Percentiles rank a stretch among this genome's conserved stretches.
These are phyloP conservation scores for Chrysosporium keratinophilum DNA, from an alignment of 2,329 filamentous ascomycete species.

Conservation along the genomic window DNA sequence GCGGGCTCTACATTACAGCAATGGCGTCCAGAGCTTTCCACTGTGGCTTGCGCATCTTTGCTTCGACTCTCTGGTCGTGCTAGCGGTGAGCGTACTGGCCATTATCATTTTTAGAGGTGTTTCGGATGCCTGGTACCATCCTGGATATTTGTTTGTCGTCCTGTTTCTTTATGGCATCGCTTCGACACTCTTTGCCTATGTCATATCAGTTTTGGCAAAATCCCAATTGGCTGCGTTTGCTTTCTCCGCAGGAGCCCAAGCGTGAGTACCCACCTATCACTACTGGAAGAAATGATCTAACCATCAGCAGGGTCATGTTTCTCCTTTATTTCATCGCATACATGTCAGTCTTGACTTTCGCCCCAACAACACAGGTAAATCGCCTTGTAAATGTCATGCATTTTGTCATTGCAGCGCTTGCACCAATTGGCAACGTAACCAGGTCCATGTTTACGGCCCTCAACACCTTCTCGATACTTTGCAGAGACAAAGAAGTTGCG, in stretches of 20 bases:
- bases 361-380: conserved; percentile 59
- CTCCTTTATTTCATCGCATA: conserved; percentile 63
- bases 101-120: conserved; percentile 58
- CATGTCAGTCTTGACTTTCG: conserved; percentile 62
- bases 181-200: conserved; percentile 65
- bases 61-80: conserved; percentile 69
- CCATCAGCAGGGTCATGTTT: conserved; percentile 46
- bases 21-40: conserved; percentile 70
- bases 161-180: conserved; percentile 72
- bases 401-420: conserved; percentile 62
- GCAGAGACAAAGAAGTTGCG: conserved; percentile 52
- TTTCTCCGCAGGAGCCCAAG: conserved; percentile 67
- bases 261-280: conserved; percentile 30
- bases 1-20: conserved; percentile 78
- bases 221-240: conserved; percentile 79
- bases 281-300: not conserved
- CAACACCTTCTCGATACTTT: conserved; percentile 75
- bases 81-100: conserved; percentile 55
- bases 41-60: conserved; percentile 73
- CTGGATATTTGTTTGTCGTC: conserved; percentile 72
- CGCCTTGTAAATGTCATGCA: conserved; percentile 57
- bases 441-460: conserved; percentile 65
- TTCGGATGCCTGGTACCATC: conserved; percentile 59
- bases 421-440: conserved; percentile 66
- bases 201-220: conserved; percentile 67